phyloP scores from a whole-genome alignment of 192 early-diverging fungal genomes.

The Pilaira anomala region DNA sequence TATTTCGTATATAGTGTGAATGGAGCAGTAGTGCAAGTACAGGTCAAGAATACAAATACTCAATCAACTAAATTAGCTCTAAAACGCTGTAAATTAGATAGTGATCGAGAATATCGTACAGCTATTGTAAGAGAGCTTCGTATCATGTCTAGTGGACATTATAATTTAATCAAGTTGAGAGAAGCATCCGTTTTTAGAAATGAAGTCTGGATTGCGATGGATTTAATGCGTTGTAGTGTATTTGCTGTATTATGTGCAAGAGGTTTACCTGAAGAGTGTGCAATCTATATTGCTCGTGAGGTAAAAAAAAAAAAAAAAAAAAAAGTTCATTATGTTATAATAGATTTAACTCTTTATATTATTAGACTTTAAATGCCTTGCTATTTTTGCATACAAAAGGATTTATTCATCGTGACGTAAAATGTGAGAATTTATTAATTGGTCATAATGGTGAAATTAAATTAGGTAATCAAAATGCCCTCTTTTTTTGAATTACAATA shows the following conservation, averaged over 20 bases:
- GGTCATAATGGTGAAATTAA: conserved; percentile 36
- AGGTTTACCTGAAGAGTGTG: conserved; percentile 35
- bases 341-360: background rate
- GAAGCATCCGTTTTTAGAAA: conserved; percentile 29
- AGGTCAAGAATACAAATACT: background rate
- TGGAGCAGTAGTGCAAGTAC: conserved; percentile 34
- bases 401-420: conserved; percentile 40
- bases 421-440: conserved; percentile 40
- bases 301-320: conserved; percentile 5
- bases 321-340: background rate
- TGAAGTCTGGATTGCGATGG: conserved; percentile 42
- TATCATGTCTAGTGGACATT: conserved; percentile 35
- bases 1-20: conserved; percentile 21
- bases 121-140: conserved; percentile 36
- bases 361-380: conserved; percentile 33
- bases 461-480: conserved; percentile 19
- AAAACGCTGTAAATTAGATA: conserved; percentile 35
- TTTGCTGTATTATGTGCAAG: conserved; percentile 34
- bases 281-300: conserved; percentile 31
- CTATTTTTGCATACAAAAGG: conserved; percentile 34
- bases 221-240: conserved; percentile 38
- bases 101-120: conserved; percentile 34
- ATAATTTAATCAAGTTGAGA: conserved; percentile 32
- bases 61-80: conserved; percentile 20
- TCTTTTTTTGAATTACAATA: too few species aligned